Conservation (phyloP, 805 yeast species). For the Pichia kluyveri region DNA sequence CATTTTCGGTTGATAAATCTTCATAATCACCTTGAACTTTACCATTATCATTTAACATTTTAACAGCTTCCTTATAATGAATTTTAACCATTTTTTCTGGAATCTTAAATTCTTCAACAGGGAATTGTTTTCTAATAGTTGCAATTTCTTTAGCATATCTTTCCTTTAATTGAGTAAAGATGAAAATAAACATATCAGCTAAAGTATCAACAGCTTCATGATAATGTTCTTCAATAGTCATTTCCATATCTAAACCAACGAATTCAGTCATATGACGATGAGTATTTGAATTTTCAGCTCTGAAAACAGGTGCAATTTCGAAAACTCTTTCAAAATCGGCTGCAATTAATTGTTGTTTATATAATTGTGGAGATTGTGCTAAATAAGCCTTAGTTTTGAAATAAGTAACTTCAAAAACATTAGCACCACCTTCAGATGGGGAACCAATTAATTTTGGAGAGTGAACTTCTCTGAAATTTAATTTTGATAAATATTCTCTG, state of each 20-base stretch:
- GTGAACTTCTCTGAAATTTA: conserved; percentile 82
- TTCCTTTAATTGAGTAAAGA: conserved; percentile 72
- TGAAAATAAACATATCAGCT: conserved; percentile 67
- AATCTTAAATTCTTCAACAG: conserved; percentile 93
- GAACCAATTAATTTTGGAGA: conserved; percentile 94
- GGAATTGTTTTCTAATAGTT: conserved; percentile 85
- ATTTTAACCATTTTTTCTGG: conserved; percentile 90
- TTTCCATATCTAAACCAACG: conserved; percentile 93
- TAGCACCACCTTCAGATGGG: conserved; percentile 96
- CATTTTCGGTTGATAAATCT: conserved; percentile 90
- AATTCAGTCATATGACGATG: conserved; percentile 99
- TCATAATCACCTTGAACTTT: conserved; percentile 80
- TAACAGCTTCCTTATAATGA: conserved; percentile 85
- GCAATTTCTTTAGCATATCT: conserved; percentile 83
- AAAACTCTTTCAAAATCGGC: conserved; percentile 95
- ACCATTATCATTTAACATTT: conserved; percentile 79
- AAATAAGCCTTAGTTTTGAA: conserved; percentile 88
- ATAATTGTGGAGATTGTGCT: conserved; percentile 97
- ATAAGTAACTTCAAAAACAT: conserved; percentile 88
- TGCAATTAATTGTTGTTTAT: conserved; percentile 96
- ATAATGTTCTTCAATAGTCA: conserved; percentile 97
- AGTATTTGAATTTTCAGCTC: conserved; percentile 98
- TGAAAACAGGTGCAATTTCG: conserved; percentile 95
- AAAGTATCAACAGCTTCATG: conserved; percentile 70
- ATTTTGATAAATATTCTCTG: conserved; percentile 70